These are phyloP conservation scores for Groenewaldozyma auringiensis DNA, from an alignment of 1,139 yeast genomes.

Conservation along the genomic window DNA sequence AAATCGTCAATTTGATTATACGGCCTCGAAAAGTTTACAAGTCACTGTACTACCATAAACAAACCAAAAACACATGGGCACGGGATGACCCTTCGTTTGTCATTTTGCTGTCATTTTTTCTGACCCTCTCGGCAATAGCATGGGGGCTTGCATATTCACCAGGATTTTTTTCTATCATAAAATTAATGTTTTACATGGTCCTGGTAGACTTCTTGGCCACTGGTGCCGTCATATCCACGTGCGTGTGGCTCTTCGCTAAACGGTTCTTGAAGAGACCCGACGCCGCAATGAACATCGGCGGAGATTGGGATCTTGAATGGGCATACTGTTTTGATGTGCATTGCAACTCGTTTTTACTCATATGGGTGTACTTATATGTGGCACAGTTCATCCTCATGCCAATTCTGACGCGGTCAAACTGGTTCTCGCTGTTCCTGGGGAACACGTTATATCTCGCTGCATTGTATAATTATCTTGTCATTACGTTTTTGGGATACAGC, in stretches of 20 bases:
- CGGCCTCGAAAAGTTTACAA: constrained; percentile 78
- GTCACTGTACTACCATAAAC: constrained; percentile 70
- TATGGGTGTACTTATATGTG: constrained; percentile 73
- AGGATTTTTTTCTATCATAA: constrained; percentile 48
- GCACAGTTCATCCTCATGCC: constrained; percentile 74
- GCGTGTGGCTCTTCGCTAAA: constrained; percentile 67
- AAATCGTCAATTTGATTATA: constrained; percentile 61
- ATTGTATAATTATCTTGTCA: constrained; percentile 63
- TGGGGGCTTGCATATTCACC: constrained; percentile 87
- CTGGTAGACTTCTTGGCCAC: constrained; percentile 69
- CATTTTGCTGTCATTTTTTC: constrained; percentile 55
- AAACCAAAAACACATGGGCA: constrained; percentile 65
- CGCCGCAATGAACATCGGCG: constrained; percentile 33
- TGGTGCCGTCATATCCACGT: constrained; percentile 61
- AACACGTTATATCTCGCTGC: constrained; percentile 70
- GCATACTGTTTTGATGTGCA: constrained; percentile 91
- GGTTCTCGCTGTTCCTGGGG: constrained; percentile 63
- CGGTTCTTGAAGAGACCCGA: constrained; percentile 42
- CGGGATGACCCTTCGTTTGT: constrained; percentile 90
- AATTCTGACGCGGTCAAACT: constrained; percentile 52
- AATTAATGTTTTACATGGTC: constrained; percentile 73
- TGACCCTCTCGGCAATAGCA: constrained; percentile 69
- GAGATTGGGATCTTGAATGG: constrained; percentile 71
- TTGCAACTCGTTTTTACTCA: constrained; percentile 75
- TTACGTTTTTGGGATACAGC: constrained; percentile 83